Evolutionary conservation across 805 yeast species (phyloP), one percentile per base, ranked within the genome.

Genomic region (Pichia sporocuriosa): DNA sequence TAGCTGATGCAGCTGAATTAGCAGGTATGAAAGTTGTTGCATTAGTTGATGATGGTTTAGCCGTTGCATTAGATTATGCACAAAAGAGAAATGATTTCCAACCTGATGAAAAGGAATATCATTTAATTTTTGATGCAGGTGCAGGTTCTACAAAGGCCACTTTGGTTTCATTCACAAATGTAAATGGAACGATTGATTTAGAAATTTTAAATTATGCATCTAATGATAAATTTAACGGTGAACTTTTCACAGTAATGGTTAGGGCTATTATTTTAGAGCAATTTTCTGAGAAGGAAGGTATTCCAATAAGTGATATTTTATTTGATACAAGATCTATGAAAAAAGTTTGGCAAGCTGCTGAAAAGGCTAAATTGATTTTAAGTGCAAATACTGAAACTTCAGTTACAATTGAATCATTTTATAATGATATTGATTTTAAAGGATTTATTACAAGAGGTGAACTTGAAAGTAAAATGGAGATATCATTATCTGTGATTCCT

Each of bases 141-240:
- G 90, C 96, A 5, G 95, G 95, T 1, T 81, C 95, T 1, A 84
- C 95, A 0, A 77, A 81, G 42, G 95, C 95, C 2, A 84, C 97
- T 0, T 65, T 93, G n/a, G 75, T 88, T 38, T 77, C 89, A 1
- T 69, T 81, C 47, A 60, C 63, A 15, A 74, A 75, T 19, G 58
- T 62, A 16, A 59, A 57, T 35, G 66, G 67, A 21, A 66, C 67
- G 26, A 50, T 70, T 11, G 55, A 57, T 8, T 65, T 88, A 29
- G 82, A 77, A 29, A 72, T 86, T 22, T 83, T 79, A 56, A 88
- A 87, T 24, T 75, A 79, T 46, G 88, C 90, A 1, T 77, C 62
- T 54, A 84, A 81, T 54, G 67, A 68, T n/a, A 50, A 66, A 1
- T 65, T 88, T 34, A 93, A 95, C 32, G 98, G 98, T 21, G 78